These are phyloP conservation scores for Calycina herbarum DNA, from an alignment of 2,329 filamentous ascomycete genomes.

Conservation along the genomic window DNA sequence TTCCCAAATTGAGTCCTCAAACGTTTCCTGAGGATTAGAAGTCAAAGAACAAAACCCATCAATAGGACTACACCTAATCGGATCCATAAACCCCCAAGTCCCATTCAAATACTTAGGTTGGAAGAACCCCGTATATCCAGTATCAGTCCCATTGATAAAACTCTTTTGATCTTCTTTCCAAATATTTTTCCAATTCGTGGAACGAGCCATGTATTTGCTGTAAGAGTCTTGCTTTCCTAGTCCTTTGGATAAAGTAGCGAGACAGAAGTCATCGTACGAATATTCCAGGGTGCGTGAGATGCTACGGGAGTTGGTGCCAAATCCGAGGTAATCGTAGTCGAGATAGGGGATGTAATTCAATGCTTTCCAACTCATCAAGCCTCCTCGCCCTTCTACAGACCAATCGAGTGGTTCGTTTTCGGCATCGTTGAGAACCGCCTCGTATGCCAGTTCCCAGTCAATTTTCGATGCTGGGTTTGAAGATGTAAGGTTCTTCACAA, in stretches of 20 bases:
- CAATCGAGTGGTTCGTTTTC: conserved; percentile 59
- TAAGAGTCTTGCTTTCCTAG: conserved; percentile 54
- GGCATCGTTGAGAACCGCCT: conserved; percentile 66
- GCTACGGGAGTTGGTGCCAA: conserved; percentile 68
- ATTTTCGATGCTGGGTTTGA: conserved; percentile 44
- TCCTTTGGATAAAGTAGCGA: conserved; percentile 58
- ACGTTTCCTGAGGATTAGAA: conserved; percentile 55
- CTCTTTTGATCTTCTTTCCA: conserved; percentile 58
- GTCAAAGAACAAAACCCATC: conserved; percentile 27
- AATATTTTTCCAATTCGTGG: conserved; percentile 59
- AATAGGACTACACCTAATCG: conserved; percentile 43
- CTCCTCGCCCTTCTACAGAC: conserved; percentile 69
- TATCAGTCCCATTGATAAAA: conserved; percentile 52
- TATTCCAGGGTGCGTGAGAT: conserved; percentile 75
- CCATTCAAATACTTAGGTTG: conserved; percentile 66
- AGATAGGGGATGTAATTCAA: conserved; percentile 71
- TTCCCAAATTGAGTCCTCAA: conserved; percentile 72
- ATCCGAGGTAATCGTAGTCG: conserved; percentile 64
- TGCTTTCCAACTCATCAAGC: conserved; percentile 68
- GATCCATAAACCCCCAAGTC: conserved; percentile 69
- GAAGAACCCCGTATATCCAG: conserved; percentile 68
- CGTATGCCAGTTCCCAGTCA: conserved; percentile 69
- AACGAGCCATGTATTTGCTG: conserved; percentile 27
- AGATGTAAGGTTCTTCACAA: conserved; percentile 59
- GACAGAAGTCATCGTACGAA: conserved; percentile 72